A percentile compares a stretch with the other conserved stretches of the same genome.
These are phyloP conservation scores for Anisodus tanguticus DNA, from an alignment of 257 asterid genomes.

Conservation along the genomic window DNA sequence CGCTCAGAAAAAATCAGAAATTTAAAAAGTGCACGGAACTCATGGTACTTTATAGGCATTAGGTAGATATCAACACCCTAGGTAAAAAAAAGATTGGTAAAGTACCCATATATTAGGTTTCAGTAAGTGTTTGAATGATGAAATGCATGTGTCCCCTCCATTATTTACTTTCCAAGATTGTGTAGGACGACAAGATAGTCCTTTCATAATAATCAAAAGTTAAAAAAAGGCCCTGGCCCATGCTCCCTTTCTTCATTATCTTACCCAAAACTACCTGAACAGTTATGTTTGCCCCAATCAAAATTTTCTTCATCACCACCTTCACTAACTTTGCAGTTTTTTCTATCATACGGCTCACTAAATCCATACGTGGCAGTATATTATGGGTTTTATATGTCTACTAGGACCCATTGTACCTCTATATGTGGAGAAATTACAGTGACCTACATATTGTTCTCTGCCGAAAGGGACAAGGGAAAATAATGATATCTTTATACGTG, in stretches of 20 bases:
- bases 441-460: not conserved
- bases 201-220: not conserved
- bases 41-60: not conserved
- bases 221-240: not conserved
- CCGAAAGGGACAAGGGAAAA: not conserved
- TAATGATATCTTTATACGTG: conserved; percentile 29
- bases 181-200: not conserved
- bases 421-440: conserved; percentile 2
- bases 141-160: not conserved
- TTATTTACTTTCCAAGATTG: conserved; percentile 24
- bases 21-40: not conserved
- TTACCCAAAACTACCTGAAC: conserved; percentile 16
- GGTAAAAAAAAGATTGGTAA: not conserved
- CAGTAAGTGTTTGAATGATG: not conserved
- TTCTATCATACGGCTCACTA: not conserved
- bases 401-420: not conserved
- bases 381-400: not conserved
- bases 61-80: not conserved
- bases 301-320: not conserved
- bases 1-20: not conserved
- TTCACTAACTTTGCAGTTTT: not conserved
- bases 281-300: not conserved
- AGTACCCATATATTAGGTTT: not conserved
- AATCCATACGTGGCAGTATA: not conserved
- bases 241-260: not conserved